Percentiles rank a stretch among this genome's conserved stretches.
Conservation (phyloP, 2,329 filamentous ascomycete genomes). For the Trichoderma arundinaceum region DNA sequence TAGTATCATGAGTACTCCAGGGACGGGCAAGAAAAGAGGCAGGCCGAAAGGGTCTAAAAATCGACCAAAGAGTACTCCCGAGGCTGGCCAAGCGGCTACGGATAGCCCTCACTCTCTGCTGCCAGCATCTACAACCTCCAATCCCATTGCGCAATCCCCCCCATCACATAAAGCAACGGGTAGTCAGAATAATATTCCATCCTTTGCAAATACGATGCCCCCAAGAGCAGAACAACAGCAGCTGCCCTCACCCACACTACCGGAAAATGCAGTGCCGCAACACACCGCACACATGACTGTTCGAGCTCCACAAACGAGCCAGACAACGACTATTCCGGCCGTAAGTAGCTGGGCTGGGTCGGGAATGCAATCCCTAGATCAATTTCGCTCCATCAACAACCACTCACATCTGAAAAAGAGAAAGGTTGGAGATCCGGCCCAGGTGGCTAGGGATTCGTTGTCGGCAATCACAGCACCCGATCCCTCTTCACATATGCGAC, state of each 20-base stretch:
- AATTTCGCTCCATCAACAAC: slow-evolving; percentile 14
- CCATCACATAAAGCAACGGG: slow-evolving; percentile 33
- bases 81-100: slow-evolving; percentile 18
- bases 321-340: not conserved
- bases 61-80: slow-evolving; percentile 43
- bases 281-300: slow-evolving; percentile 2
- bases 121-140: slow-evolving; percentile 6
- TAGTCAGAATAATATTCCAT: slow-evolving; percentile 19
- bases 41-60: slow-evolving; percentile 56
- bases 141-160: slow-evolving; percentile 30
- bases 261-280: not conserved
- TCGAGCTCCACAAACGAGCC: slow-evolving; percentile 1
- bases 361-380: slow-evolving; percentile 24
- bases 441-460: slow-evolving; percentile 14
- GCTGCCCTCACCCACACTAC: slow-evolving; percentile 10
- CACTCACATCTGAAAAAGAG: slow-evolving; percentile 23
- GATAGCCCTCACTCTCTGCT: slow-evolving; percentile 2
- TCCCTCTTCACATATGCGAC: slow-evolving; percentile 25
- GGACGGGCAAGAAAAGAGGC: slow-evolving; percentile 43
- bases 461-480: slow-evolving; percentile 1
- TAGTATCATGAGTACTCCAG: slow-evolving; percentile 35
- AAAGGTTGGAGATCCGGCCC: slow-evolving; percentile 20
- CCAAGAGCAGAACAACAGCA: slow-evolving; percentile 24
- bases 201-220: slow-evolving; percentile 18
- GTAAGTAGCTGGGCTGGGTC: slow-evolving; percentile 20